phyloP scores from a whole-genome alignment of 2,329 filamentous ascomycete genomes.

The Ceratocystis lukuohia region DNA sequence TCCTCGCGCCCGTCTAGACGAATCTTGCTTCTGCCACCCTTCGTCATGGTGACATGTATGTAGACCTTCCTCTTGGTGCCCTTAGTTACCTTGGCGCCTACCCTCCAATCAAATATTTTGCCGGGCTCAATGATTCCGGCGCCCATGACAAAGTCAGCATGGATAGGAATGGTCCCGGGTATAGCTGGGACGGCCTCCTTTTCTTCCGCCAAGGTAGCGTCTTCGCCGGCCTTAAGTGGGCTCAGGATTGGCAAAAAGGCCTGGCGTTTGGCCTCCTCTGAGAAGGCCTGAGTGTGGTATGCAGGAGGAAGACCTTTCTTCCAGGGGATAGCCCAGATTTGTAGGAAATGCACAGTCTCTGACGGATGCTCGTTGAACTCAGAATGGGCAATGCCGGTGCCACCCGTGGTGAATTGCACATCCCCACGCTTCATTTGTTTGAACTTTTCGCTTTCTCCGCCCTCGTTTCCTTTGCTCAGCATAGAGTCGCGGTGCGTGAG shows the following conservation, averaged over 20 bases:
- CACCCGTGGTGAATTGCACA: slow-evolving; percentile 83
- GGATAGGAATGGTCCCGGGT: slow-evolving; percentile 61
- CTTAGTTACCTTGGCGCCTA: slow-evolving; percentile 46
- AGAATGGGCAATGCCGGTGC: slow-evolving; percentile 64
- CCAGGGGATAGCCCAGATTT: slow-evolving; percentile 81
- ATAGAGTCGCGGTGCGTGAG: slow-evolving; percentile 80
- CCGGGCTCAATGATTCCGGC: slow-evolving; percentile 58
- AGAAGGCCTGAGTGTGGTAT: slow-evolving; percentile 63
- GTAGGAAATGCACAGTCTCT: slow-evolving; percentile 68
- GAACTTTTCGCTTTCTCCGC: slow-evolving; percentile 47
- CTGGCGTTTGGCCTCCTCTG: slow-evolving; percentile 57
- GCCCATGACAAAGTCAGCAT: slow-evolving; percentile 73
- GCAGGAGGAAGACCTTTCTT: slow-evolving; percentile 55
- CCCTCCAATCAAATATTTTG: slow-evolving; percentile 54
- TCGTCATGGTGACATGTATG: slow-evolving; percentile 69
- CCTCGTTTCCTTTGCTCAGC: slow-evolving; percentile 55
- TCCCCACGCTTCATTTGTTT: slow-evolving; percentile 63
- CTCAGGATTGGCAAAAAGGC: slow-evolving; percentile 64
- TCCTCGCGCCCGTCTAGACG: slow-evolving; percentile 53
- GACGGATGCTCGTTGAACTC: slow-evolving; percentile 65
- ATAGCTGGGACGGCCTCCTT: slow-evolving; percentile 47
- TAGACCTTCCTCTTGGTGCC: slow-evolving; percentile 57
- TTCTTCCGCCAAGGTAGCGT: slow-evolving; percentile 50
- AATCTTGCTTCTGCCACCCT: slow-evolving; percentile 59
- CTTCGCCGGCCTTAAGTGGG: slow-evolving; percentile 52